Evolutionary conservation across 2,329 filamentous ascomycete genomes (phyloP).

Genomic region (Ceratocystis huliohia): DNA sequence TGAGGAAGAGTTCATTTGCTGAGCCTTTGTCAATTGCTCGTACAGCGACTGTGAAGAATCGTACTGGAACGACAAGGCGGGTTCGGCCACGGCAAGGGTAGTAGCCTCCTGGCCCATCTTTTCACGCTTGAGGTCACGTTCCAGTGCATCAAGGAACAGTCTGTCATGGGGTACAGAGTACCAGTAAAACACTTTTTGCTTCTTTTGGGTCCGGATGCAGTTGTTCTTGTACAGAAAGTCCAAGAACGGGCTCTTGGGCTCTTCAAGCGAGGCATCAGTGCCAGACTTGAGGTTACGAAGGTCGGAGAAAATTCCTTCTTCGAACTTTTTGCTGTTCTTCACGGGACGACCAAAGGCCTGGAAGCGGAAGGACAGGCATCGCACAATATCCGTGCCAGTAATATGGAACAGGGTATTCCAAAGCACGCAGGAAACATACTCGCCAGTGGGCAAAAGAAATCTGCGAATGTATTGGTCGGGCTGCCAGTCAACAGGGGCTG

Average conservation of each 20-base stretch:
- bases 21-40: constrained; percentile 97
- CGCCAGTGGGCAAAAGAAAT: constrained; percentile 89
- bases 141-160: constrained; percentile 90
- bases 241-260: constrained; percentile 95
- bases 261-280: constrained; percentile 93
- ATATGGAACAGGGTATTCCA: constrained; percentile 99
- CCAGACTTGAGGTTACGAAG: constrained; percentile 96
- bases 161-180: constrained; percentile 97
- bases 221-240: constrained; percentile 99
- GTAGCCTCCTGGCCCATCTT: constrained; percentile 99
- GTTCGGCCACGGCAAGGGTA: constrained; percentile 91
- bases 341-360: constrained; percentile 96
- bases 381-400: constrained; percentile 94
- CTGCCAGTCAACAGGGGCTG: constrained; percentile 94
- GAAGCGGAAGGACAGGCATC: constrained; percentile 95
- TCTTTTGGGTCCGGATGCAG: constrained; percentile 99
- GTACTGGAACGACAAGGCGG: constrained; percentile 95
- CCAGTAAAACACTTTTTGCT: constrained; percentile 99
- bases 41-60: constrained; percentile 98
- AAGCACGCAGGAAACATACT: constrained; percentile 96
- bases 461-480: constrained; percentile 92
- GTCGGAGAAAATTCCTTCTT: constrained; percentile 98
- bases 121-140: constrained; percentile 94
- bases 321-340: constrained; percentile 99
- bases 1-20: constrained; percentile 95